These are phyloP conservation scores for Anthracocystis panici-leucophaei DNA, from an alignment of 1,284 basidiomycete genomes.

Conservation along the genomic window DNA sequence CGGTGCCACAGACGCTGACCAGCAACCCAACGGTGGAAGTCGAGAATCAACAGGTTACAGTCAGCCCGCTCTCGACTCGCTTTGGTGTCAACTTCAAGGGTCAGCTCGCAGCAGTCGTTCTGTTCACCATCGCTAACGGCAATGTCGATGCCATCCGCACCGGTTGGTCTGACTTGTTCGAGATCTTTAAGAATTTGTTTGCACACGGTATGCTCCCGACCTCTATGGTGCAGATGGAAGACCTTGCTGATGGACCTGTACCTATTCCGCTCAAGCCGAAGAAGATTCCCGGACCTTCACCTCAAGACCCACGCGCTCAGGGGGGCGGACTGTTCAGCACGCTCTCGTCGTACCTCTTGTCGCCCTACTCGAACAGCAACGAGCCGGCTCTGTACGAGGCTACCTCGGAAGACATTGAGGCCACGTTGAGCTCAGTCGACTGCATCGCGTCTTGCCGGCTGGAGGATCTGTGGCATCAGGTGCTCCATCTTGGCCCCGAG, in stretches of 20 bases:
- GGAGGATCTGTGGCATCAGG: slow-evolving; percentile 92
- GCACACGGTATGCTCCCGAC: slow-evolving; percentile 84
- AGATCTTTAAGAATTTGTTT: slow-evolving; percentile 97
- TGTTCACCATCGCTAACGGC: slow-evolving; percentile 97
- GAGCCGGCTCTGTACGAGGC: slow-evolving; percentile 76
- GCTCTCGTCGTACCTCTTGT: slow-evolving; percentile 94
- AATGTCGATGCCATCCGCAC: slow-evolving; percentile 93
- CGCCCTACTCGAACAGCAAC: slow-evolving; percentile 84
- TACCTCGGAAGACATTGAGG: slow-evolving; percentile 90
- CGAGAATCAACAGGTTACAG: slow-evolving; percentile 88
- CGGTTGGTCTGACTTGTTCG: slow-evolving; percentile 91
- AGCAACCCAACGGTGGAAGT: slow-evolving; percentile 91
- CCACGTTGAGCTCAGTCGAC: slow-evolving; percentile 92
- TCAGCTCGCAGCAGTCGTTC: slow-evolving; percentile 93
- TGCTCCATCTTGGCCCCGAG: slow-evolving; percentile 76
- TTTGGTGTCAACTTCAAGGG: slow-evolving; percentile 97
- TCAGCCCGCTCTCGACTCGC: slow-evolving; percentile 89
- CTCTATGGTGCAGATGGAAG: slow-evolving; percentile 93
- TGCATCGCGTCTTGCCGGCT: slow-evolving; percentile 93
- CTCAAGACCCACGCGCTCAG: slow-evolving; percentile 79
- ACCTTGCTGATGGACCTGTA: slow-evolving; percentile 74
- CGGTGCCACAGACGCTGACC: slow-evolving; percentile 70
- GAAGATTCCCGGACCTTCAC: slow-evolving; percentile 83
- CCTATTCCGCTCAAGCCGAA: slow-evolving; percentile 60
- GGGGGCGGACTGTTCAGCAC: slow-evolving; percentile 93